Evolutionary conservation across 2,329 filamentous ascomycete species (phyloP).

Genomic region (Exophiala calicioides): DNA sequence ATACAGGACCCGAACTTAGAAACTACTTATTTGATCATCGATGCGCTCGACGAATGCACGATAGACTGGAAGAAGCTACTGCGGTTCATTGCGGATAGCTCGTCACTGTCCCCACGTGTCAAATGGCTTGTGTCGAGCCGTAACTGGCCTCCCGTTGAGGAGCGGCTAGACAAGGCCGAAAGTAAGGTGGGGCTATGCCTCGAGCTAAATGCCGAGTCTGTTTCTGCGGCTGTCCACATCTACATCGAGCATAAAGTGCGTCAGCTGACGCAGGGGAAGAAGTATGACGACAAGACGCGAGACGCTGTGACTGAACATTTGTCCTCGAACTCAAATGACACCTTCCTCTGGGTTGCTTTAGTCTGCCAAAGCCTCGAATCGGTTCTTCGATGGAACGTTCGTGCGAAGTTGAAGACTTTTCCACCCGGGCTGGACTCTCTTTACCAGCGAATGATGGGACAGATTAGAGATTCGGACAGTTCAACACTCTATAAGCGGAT

Average conservation of each 20-base stretch:
- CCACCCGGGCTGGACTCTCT: neutral
- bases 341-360: neutral
- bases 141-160: neutral
- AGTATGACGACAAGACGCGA: neutral
- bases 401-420: neutral
- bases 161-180: neutral
- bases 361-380: neutral
- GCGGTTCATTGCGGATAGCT: neutral
- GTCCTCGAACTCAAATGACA: neutral
- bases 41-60: neutral
- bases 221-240: neutral
- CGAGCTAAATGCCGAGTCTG: neutral
- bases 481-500: neutral
- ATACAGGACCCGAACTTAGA: neutral
- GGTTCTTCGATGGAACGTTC: neutral
- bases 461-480: neutral
- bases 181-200: neutral
- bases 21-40: neutral
- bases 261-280: neutral
- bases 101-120: neutral
- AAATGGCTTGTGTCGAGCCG: neutral
- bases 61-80: neutral
- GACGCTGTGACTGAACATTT: neutral
- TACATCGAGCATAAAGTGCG: neutral
- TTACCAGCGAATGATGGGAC: neutral